phyloP scores from a whole-genome alignment of 2,329 filamentous ascomycete species.

The Xylariaceae sp. region DNA sequence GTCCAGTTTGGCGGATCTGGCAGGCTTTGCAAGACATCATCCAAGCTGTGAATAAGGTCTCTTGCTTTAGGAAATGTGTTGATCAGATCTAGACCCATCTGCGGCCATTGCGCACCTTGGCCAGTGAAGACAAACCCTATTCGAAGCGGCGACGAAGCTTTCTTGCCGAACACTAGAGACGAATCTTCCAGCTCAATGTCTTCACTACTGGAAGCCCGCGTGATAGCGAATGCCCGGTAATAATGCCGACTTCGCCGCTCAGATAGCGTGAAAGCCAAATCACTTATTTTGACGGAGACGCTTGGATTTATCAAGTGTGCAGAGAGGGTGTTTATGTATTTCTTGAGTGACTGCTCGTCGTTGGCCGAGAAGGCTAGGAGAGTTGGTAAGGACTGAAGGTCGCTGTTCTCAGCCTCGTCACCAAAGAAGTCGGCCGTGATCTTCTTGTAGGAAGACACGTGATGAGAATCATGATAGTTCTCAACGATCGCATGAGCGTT shows the following conservation, averaged over 20 bases:
- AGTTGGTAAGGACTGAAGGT: conserved; percentile 33
- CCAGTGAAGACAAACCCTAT: conserved; percentile 37
- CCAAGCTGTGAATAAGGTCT: conserved; percentile 26
- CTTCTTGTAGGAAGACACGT: conserved; percentile 16
- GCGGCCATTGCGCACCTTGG: conserved; percentile 36
- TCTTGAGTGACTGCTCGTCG: conserved; percentile 33
- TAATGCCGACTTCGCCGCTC: conserved; percentile 32
- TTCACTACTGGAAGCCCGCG: not conserved
- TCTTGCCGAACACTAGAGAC: not conserved
- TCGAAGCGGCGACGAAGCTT: not conserved
- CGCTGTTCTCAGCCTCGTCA: conserved; percentile 9
- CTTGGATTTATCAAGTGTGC: conserved; percentile 38
- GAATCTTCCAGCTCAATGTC: conserved; percentile 10
- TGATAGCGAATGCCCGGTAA: conserved; percentile 34
- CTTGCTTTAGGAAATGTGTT: conserved; percentile 5
- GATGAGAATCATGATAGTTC: conserved; percentile 15
- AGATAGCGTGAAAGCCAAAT: conserved; percentile 41
- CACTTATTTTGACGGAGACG: conserved; percentile 31
- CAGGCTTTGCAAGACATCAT: conserved; percentile 23
- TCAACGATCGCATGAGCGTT: conserved; percentile 44
- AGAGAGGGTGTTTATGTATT: conserved; percentile 28
- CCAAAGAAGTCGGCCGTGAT: conserved; percentile 25
- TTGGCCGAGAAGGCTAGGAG: conserved; percentile 37
- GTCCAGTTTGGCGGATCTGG: conserved; percentile 31
- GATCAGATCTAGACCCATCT: conserved; percentile 31